Base-by-base conservation (phyloP, 2,329 filamentous ascomycete genomes). In the Piedraia hortae region DNA sequence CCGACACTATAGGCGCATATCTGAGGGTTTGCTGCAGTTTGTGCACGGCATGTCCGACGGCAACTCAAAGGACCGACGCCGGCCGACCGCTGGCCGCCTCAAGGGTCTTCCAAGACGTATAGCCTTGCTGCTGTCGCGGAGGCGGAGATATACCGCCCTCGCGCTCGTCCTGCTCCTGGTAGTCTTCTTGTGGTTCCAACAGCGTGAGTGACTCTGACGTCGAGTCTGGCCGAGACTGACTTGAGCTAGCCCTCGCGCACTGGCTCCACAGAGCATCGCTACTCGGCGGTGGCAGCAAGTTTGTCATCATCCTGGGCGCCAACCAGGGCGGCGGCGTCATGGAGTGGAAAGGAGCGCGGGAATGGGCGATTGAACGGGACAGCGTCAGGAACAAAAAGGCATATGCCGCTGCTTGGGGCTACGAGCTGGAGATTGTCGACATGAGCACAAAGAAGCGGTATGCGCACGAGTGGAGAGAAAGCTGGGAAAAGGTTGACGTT, bases 361-460 rank as follows among this genome's bases (percentile, higher is more conserved):
- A 97, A 50, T 97, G 85, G 85, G 85, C 85, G 1, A 89, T 93
- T 37, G 85, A 97, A 50, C 61, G 85, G 43, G 80, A 93, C 51
- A 93, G 82, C 41, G 64, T 93, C 24, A 68, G 69, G 43, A 97
- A 97, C 50, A 97, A 97, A 55, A 69, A 71, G 42, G 72, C 69
- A 38, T 97, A 97, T 41, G 70, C 66, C 2, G 57, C 62, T 15
- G 60, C 59, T 42, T 93, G 85, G 80, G 85, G 85, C 8, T 93
- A 97, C 44, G 72, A 91, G 29, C 53, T 97, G 26, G 85, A 97
- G 44, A 71, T 93, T 40, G 77, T 89, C 33, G 88, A 97, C 45
- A 89, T 97, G 80, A 82, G 78, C 51, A 90, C 80, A 24, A 90
- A 91, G 59, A 93, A 91, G 51, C 67, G 80, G 33, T 97, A 97